Percentiles rank a stretch among this genome's conserved stretches.
phyloP scores from a whole-genome alignment of 257 asterid genomes.

The Solanum piurae region DNA sequence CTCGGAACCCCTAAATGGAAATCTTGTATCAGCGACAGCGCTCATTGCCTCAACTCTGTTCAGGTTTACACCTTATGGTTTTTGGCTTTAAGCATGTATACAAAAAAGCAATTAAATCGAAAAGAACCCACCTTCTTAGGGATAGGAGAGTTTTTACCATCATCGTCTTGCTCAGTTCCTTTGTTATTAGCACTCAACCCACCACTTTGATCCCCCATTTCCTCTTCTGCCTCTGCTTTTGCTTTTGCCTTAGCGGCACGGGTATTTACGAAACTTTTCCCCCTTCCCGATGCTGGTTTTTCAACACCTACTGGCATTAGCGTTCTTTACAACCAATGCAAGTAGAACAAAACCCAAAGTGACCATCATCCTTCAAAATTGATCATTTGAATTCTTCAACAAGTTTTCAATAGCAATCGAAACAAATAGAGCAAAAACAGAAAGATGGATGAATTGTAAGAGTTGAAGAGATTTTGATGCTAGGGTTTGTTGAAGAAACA shows the following conservation, averaged over 20 bases:
- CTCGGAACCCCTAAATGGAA: not conserved
- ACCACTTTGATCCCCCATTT: constrained; percentile 32
- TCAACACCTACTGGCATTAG: not conserved
- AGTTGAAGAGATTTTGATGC: not conserved
- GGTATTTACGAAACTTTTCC: not conserved
- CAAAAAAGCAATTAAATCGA: not conserved
- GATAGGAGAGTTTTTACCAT: constrained; percentile 7
- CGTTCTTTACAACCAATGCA: constrained; percentile 5
- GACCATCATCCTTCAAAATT: not conserved
- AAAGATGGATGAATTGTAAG: not conserved
- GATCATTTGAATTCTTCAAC: not conserved
- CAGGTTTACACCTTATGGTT: not conserved
- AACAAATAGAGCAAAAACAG: not conserved
- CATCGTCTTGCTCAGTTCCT: constrained; percentile 20
- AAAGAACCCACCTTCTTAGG: constrained; percentile 23
- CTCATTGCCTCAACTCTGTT: not conserved
- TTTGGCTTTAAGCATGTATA: not conserved
- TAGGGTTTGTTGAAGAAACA: constrained; percentile 7
- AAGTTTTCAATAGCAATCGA: not conserved
- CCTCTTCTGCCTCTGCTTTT: not conserved
- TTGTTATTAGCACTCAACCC: constrained; percentile 27
- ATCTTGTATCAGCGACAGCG: not conserved
- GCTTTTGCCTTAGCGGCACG: not conserved
- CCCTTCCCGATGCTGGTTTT: not conserved
- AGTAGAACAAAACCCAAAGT: not conserved